Evolutionary conservation across 2,329 filamentous ascomycete genomes (phyloP), one percentile per base, ranked within the genome.

Genomic region (Lasiodiplodia sp.): DNA sequence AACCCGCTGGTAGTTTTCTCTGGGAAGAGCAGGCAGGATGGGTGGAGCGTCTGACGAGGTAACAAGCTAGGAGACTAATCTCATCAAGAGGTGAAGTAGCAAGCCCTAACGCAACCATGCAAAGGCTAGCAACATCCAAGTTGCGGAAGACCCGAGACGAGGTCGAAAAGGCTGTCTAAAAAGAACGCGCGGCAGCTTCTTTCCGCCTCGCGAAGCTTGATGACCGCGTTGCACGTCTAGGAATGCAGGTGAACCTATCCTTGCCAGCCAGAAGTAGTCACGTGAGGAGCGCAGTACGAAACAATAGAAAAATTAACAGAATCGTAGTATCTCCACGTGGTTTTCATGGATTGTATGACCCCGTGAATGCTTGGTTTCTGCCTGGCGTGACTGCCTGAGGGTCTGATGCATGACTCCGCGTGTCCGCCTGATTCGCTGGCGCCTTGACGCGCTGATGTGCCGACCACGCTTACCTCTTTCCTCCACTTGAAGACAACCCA

Each of bases 51-150:
- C 31, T 34, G 16, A 47, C 49, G 23, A 47, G 44, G 8, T 21
- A 47, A 47, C 44, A n/a, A 21, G 44, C 44, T 21, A 21, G 44
- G 44, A 14, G 8, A 47, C 44, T 11, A 21, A 47, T 47, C 18
- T 6, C 40, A 18, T 16, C 40, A 4, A 44, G 40, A 44, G 40
- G n/a, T 18, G 55, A 18, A 58, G 34, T 16, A 28, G 34, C 18
- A 58, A 58, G 55, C 55, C 55, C 55, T 1, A 58, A 58, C 34
- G 55, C 55, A 58, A 21, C 55, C 21, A n/a, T 40, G 34, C 18
- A 21, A 58, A 58, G 4, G 11, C 18, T n/a, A 14, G 34, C 34
- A 7, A 11, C 34, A 34, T 25, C 44, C 8, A 47, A 11, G 18
- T 47, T 18, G 40, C 6, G n/a, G 44, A 47, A n/a, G 3, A 3